Evolutionary conservation across 768 basidiomycete genomes (phyloP).

Genomic region (Chalciporus chontae): DNA sequence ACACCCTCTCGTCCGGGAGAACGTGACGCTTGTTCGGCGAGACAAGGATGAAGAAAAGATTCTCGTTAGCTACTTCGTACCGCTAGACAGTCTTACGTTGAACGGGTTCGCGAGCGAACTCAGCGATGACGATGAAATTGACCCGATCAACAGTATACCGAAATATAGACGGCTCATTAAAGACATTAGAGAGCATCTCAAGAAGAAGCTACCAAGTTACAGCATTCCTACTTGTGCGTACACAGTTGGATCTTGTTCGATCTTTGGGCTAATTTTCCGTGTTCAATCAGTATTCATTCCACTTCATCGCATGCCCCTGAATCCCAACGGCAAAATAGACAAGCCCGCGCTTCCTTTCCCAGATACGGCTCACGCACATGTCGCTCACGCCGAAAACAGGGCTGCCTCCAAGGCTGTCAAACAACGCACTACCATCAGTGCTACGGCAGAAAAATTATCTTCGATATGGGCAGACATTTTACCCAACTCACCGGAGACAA

Average conservation of each 20-base stretch:
- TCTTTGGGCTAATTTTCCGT: constrained; percentile 4
- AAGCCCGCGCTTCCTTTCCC: constrained; percentile 98
- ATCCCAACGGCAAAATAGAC: constrained; percentile 99
- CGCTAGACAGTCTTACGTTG: constrained; percentile 64
- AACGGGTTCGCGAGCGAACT: constrained; percentile 71
- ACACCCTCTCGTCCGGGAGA: constrained; percentile 92
- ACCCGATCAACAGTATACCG: constrained; percentile 70
- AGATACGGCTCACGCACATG: constrained; percentile 72
- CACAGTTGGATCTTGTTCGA: not conserved
- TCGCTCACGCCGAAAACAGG: constrained; percentile 41
- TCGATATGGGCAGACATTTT: constrained; percentile 83
- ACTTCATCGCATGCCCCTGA: constrained; percentile 91
- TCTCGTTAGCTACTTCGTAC: constrained; percentile 95
- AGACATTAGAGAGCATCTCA: constrained; percentile 91
- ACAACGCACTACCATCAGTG: constrained; percentile 43
- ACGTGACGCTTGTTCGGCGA: constrained; percentile 92
- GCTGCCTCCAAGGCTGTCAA: constrained; percentile 24
- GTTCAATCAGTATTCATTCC: constrained; percentile 80
- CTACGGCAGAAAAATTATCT: constrained; percentile 79
- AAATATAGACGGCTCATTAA: constrained; percentile 87
- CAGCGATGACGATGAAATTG: constrained; percentile 43
- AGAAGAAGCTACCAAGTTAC: constrained; percentile 94
- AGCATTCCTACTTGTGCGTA: constrained; percentile 84
- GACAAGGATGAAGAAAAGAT: constrained; percentile 99
- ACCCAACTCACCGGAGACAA: constrained; percentile 69